Evolutionary conservation across 495 filamentous ascomycete species (phyloP), one percentile per base, ranked within the genome.

Genomic region (Thermothielavioides terrestris): DNA sequence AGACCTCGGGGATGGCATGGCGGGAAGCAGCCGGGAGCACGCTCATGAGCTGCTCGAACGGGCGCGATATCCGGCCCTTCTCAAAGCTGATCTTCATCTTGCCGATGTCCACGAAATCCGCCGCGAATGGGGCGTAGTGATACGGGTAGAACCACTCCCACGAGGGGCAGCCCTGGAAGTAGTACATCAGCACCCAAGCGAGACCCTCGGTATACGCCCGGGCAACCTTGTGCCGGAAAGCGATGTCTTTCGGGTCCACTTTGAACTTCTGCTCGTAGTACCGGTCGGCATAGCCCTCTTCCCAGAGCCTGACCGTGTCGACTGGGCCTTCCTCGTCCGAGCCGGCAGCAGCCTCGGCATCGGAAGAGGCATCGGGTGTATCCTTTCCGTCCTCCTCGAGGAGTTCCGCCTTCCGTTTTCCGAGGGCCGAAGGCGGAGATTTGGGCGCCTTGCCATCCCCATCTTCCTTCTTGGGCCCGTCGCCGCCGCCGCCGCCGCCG

Each of bases 71-170:
- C 18, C 71, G 82, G 11, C 92, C 94, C 63, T 90, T 89, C 43
- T 89, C 79, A 55, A 99, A 99, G 17, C 75, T 71, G 55, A 94
- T 77, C 30, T 81, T 76, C 70, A 95, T 81, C 44, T 90, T 81
- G 39, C 66, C 78, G 27, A 99, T 74, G 42, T 92, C 85, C 43
- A 83, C 82, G 63, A 99, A 99, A 66, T 99, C 92, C 37, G 89
- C 85, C 1, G 94, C 92, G 68, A 96, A 97, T 10, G 92, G 92
- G 4, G 92, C 94, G 60, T 99, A 99, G 64, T 99, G 92, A 61
- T 97, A 91, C 1, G 92, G 92, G 60, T 95, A 99, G 62, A 89
- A 99, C 92, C 92, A 99, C 42, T 84, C 91, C 92, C 94, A 97
- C 2, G 88, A 94, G 10, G 94, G 88, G 59, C 92, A 97, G 15